Evolutionary conservation across 805 yeast genomes (phyloP).

Genomic region (Brettanomyces anomalus): DNA sequence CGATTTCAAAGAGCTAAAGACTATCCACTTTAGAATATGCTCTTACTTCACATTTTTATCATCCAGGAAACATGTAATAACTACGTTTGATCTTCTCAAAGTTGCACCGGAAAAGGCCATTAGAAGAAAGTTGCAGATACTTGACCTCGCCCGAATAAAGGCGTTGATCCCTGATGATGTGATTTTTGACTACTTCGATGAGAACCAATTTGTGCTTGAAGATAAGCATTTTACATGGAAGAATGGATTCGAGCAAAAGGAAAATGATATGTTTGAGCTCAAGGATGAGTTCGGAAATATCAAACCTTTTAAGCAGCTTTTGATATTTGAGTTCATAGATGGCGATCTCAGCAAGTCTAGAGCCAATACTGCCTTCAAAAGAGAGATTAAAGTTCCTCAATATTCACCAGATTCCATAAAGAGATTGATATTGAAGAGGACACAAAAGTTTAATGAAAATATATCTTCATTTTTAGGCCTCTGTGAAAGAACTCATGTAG

Average conservation of each 20-base stretch:
- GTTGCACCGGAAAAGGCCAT: conserved; percentile 44
- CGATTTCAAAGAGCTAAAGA: conserved; percentile 31
- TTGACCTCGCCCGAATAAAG: conserved; percentile 58
- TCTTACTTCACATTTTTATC: conserved; percentile 56
- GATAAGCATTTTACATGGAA: conserved; percentile 34
- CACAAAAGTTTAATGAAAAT: conserved; percentile 38
- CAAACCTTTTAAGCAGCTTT: conserved; percentile 37
- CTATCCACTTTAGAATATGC: conserved; percentile 43
- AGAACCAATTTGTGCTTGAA: conserved; percentile 44
- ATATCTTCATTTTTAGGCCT: conserved; percentile 28
- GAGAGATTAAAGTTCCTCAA: conserved; percentile 40
- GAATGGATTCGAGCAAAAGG: conserved; percentile 50
- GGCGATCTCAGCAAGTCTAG: conserved; percentile 43
- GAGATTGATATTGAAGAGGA: conserved; percentile 50
- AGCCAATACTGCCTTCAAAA: conserved; percentile 32
- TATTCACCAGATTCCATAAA: conserved; percentile 50
- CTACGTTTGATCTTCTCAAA: conserved; percentile 45
- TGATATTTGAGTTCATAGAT: conserved; percentile 73
- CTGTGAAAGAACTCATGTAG: conserved; percentile 20
- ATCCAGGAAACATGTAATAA: conserved; percentile 49
- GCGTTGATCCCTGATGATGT: conserved; percentile 61
- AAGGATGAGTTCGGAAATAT: conserved; percentile 29
- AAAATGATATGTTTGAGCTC: conserved; percentile 41
- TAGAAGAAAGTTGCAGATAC: conserved; percentile 31
- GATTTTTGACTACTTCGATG: conserved; percentile 69